These are phyloP conservation scores for Plantago lanceolata DNA, from an alignment of 305 asterid species.

Conservation along the genomic window DNA sequence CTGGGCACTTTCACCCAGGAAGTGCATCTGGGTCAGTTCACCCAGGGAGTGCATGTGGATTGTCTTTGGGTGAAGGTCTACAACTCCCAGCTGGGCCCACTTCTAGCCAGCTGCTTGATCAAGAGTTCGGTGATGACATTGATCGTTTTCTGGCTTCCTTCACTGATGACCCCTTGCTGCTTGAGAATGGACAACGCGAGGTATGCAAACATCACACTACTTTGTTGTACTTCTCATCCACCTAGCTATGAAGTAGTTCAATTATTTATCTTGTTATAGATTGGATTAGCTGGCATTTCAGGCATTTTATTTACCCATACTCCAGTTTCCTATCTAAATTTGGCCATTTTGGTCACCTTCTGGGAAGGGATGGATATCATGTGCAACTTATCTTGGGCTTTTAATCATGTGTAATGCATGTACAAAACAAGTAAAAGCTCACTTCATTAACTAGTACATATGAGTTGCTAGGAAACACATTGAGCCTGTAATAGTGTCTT, in stretches of 20 bases:
- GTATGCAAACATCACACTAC: constrained; percentile 27
- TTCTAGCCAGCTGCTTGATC: constrained; percentile 20
- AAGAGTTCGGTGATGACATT: constrained; percentile 38
- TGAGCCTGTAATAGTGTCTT: not conserved
- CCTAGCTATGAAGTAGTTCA: not conserved
- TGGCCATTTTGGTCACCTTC: no score
- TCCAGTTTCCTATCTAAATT: no score
- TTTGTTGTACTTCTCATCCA: not conserved
- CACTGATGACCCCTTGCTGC: constrained; percentile 29
- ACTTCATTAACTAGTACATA: no score
- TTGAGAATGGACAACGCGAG: constrained; percentile 35
- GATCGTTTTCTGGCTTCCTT: constrained; percentile 32
- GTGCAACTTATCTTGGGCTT: no score
- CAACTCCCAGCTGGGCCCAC: constrained; percentile 27
- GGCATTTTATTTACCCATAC: no score
- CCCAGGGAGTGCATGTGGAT: constrained; percentile 3
- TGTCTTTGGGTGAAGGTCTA: constrained; percentile 17
- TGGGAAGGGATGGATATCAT: no score
- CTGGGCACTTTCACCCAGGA: constrained; percentile 22
- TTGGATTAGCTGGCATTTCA: no score
- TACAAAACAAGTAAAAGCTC: not conserved
- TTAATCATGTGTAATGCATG: no score
- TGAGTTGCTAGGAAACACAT: not conserved
- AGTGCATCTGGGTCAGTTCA: not conserved
- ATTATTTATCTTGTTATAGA: not conserved